These are phyloP conservation scores for Jackrogersella multiformis DNA, from an alignment of 495 filamentous ascomycete species.

Conservation along the genomic window DNA sequence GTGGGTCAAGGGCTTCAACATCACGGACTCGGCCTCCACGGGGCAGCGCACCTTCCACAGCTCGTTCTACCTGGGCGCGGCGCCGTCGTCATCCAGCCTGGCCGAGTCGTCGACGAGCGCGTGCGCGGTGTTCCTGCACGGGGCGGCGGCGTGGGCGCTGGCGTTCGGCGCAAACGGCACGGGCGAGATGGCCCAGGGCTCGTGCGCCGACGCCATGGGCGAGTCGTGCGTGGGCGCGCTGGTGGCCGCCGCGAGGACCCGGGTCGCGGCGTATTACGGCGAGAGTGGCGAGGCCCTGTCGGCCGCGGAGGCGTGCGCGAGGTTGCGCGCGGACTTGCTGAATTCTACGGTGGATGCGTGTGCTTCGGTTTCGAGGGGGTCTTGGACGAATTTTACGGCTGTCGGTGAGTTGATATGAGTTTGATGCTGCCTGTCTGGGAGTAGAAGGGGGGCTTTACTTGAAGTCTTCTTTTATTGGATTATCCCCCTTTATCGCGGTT, in stretches of 20 bases:
- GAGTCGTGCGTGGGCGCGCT: slow-evolving; percentile 26
- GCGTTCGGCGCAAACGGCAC: not conserved
- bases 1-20: slow-evolving; percentile 37
- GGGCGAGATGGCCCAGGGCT: slow-evolving; percentile 20
- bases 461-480: not conserved
- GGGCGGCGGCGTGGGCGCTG: slow-evolving; percentile 2
- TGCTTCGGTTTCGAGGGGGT: not conserved
- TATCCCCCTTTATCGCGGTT: not conserved
- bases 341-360: slow-evolving; percentile 24
- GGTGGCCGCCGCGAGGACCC: slow-evolving; percentile 9
- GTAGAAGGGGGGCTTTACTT: not conserved
- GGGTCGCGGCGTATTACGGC: slow-evolving; percentile 2
- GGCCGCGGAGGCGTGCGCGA: slow-evolving; percentile 14
- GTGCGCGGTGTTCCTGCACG: slow-evolving; percentile 37
- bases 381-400: slow-evolving; percentile 31
- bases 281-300: not conserved
- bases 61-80: slow-evolving; percentile 35
- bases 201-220: slow-evolving; percentile 38
- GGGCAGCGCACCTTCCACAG: slow-evolving; percentile 15
- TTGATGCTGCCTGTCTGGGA: not conserved
- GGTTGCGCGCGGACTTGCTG: slow-evolving; percentile 21
- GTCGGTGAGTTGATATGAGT: slow-evolving; percentile 20
- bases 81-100: slow-evolving; percentile 15
- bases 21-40: not conserved
- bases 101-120: slow-evolving; percentile 24